These are phyloP conservation scores for Xylaria palmicola DNA, from an alignment of 495 filamentous ascomycete genomes.

Conservation along the genomic window DNA sequence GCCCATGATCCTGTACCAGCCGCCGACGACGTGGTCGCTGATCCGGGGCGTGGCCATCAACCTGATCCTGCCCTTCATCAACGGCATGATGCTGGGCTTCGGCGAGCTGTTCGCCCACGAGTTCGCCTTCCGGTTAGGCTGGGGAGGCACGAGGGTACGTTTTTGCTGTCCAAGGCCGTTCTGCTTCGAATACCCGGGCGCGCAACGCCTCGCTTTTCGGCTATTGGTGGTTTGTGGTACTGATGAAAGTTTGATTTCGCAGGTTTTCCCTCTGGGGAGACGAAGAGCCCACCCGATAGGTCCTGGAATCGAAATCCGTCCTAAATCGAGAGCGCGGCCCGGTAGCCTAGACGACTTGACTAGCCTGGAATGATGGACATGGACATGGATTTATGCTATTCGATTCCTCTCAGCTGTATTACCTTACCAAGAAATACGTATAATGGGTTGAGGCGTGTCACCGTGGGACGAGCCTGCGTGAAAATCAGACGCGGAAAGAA, in stretches of 20 bases:
- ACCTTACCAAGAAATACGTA: background rate
- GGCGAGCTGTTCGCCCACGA: conserved; percentile 96
- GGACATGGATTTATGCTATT: background rate
- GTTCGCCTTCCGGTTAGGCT: conserved; percentile 86
- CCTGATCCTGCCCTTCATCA: conserved; percentile 89
- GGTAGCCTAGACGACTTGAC: conserved; percentile 43
- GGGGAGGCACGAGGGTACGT: conserved; percentile 87
- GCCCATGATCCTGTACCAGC: conserved; percentile 83
- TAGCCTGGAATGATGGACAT: conserved; percentile 46
- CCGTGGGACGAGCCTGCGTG: background rate
- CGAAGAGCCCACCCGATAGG: conserved; percentile 48
- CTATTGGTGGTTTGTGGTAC: background rate
- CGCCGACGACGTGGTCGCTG: conserved; percentile 81
- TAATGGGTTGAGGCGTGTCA: background rate
- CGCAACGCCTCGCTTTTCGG: background rate
- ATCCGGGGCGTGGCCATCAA: conserved; percentile 92
- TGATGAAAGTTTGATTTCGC: background rate
- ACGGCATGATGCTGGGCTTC: conserved; percentile 97
- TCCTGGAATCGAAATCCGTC: conserved; percentile 52
- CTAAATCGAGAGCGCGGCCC: conserved; percentile 35
- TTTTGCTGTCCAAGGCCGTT: too few species aligned
- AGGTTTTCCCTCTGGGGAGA: conserved; percentile 52
- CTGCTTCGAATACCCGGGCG: background rate
- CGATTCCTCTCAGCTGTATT: background rate
- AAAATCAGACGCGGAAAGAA: background rate